Base-by-base conservation (phyloP, 2,329 filamentous ascomycete species). In the Periconia sp. region DNA sequence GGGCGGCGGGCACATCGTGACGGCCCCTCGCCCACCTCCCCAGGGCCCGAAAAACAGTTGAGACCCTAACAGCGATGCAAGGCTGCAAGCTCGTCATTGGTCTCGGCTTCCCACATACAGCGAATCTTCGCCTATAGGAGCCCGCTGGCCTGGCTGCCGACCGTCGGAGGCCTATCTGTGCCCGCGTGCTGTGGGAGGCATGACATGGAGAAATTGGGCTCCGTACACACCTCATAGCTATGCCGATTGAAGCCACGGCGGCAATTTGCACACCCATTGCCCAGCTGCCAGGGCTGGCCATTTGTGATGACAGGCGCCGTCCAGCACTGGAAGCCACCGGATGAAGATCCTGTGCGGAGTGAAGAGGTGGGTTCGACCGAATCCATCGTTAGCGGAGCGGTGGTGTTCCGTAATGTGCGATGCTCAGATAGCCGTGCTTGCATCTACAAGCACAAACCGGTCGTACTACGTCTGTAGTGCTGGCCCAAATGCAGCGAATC, bases 271-370 rank as follows among this genome's bases (percentile, higher is more conserved):
- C n/a, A n/a, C n/a, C n/a, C n/a, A n/a, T n/a, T n/a, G n/a, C n/a
- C n/a, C n/a, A n/a, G n/a, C n/a, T n/a, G n/a, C n/a, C n/a, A n/a
- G n/a, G n/a, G n/a, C n/a, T n/a, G n/a, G n/a, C n/a, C n/a, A n/a
- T n/a, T n/a, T n/a, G n/a, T n/a, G n/a, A n/a, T n/a, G n/a, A n/a
- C n/a, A n/a, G n/a, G n/a, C n/a, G n/a, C n/a, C n/a, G n/a, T n/a
- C 49, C 41, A 56, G 54, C 60, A 57, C 47, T 50, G 47, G 58
- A 59, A 57, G n/a, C n/a, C n/a, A n/a, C n/a, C n/a, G n/a, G n/a
- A n/a, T n/a, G n/a, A n/a, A n/a, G n/a, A n/a, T n/a, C n/a, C n/a
- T n/a, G n/a, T n/a, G n/a, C n/a, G n/a, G n/a, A n/a, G n/a, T n/a
- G n/a, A n/a, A n/a, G n/a, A n/a, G n/a, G n/a, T n/a, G n/a, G n/a